Conservation (phyloP, 169 alveolate species). For the Cryptosporidium baileyi region DNA sequence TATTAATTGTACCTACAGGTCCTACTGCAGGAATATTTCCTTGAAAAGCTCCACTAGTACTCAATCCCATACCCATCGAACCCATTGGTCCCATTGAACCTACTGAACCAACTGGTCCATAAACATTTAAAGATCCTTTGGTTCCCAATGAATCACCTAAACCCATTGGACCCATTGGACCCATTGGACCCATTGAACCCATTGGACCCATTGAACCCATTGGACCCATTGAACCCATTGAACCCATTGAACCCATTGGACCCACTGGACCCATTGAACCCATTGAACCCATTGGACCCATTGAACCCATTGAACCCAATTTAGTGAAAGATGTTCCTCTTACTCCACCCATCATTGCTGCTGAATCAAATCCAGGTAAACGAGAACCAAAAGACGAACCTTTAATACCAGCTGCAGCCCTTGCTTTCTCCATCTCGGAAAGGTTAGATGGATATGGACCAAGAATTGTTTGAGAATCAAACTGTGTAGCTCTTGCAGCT, state of each 20-base stretch:
- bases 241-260: constrained; percentile 56
- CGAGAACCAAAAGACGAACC: background rate
- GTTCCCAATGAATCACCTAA: background rate
- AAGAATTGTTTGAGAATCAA: constrained; percentile 65
- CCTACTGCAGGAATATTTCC: constrained; percentile 46
- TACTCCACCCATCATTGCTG: background rate
- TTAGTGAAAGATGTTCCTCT: background rate
- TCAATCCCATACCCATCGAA: background rate
- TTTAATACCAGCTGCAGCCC: constrained; percentile 31
- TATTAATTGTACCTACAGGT: constrained; percentile 20
- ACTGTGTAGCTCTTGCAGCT: constrained; percentile 65
- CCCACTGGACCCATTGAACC: background rate
- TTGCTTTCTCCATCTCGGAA: constrained; percentile 16
- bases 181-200: constrained; percentile 23
- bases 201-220: background rate
- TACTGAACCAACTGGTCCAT: background rate
- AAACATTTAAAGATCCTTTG: background rate
- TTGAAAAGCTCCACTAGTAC: background rate
- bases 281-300: constrained; percentile 20
- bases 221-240: constrained; percentile 20
- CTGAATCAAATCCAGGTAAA: background rate
- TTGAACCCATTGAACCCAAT: constrained; percentile 3
- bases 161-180: constrained; percentile 37
- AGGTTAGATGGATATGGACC: constrained; percentile 64
- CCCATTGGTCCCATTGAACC: constrained; percentile 6